phyloP scores from a whole-genome alignment of 2,329 filamentous ascomycete species.

The Metarhizium humberi region DNA sequence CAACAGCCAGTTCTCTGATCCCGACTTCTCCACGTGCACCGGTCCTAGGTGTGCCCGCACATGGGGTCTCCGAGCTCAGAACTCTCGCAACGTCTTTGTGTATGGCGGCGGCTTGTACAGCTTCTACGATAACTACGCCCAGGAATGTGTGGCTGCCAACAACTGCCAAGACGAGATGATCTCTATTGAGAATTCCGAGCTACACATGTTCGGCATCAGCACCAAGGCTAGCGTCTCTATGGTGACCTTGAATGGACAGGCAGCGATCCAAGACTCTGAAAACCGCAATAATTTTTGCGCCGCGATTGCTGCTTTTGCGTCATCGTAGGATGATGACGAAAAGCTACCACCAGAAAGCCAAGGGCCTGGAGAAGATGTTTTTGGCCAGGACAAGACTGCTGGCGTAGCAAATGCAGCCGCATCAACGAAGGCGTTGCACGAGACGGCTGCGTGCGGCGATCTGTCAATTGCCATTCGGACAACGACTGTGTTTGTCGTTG shows the following conservation, averaged over 20 bases:
- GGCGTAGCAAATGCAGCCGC: background rate
- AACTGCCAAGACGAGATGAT: conserved; percentile 74
- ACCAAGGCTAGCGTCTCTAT: conserved; percentile 71
- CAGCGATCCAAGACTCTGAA: conserved; percentile 44
- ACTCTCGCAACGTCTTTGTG: conserved; percentile 58
- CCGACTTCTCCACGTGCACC: conserved; percentile 56
- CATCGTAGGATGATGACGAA: conserved; percentile 13
- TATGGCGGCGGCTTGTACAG: conserved; percentile 70
- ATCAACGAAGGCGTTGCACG: background rate
- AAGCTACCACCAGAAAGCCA: background rate
- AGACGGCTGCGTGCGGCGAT: conserved; percentile 2
- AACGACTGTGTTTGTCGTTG: conserved; percentile 12
- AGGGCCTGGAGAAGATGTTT: background rate
- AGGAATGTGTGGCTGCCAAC: conserved; percentile 57
- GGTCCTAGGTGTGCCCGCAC: conserved; percentile 56
- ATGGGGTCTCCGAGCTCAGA: conserved; percentile 64
- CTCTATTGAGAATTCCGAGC: conserved; percentile 56
- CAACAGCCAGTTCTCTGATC: conserved; percentile 52
- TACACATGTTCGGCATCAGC: conserved; percentile 59
- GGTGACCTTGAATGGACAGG: conserved; percentile 52
- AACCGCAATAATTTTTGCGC: conserved; percentile 60
- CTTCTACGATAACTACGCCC: conserved; percentile 76
- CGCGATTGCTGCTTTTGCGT: conserved; percentile 43
- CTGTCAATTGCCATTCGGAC: conserved; percentile 12
- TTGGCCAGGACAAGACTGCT: background rate